phyloP scores from a whole-genome alignment of 1,284 basidiomycete genomes.

The Afroboletus lepidellus region DNA sequence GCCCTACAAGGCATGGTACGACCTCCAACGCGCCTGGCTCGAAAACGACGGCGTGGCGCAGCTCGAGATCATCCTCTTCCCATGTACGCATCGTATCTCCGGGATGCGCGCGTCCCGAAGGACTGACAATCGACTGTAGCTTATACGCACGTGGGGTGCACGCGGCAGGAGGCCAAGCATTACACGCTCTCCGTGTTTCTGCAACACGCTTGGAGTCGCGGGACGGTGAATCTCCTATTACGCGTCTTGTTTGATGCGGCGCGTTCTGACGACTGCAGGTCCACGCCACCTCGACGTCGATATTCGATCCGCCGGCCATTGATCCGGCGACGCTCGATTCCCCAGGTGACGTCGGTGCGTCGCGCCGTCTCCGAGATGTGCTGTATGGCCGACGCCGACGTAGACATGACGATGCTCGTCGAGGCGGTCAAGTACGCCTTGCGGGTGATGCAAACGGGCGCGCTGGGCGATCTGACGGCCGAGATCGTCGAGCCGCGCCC shows the following conservation, averaged over 20 bases:
- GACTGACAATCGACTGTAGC: not conserved
- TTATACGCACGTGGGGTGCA: not conserved
- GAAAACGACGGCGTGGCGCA: conserved; percentile 24
- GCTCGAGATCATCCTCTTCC: conserved; percentile 17
- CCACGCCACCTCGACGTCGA: conserved; percentile 18
- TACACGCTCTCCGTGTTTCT: conserved; percentile 11
- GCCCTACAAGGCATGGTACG: conserved; percentile 16
- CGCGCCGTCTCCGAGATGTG: too few species aligned
- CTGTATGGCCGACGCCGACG: too few species aligned
- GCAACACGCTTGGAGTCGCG: conserved; percentile 23
- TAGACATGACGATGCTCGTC: not conserved
- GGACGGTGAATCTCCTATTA: conserved; percentile 5
- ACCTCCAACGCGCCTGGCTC: conserved; percentile 18
- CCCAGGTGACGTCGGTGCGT: conserved; percentile 15
- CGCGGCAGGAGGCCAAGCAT: conserved; percentile 2
- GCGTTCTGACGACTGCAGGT: too few species aligned
- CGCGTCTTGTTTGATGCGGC: too few species aligned
- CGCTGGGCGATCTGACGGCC: not conserved
- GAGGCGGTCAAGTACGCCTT: not conserved
- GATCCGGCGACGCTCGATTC: conserved; percentile 12
- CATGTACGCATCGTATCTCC: conserved; percentile 10
- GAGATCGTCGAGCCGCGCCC: not conserved
- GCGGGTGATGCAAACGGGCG: not conserved
- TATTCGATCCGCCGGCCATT: conserved; percentile 19
- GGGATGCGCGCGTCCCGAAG: too few species aligned